A percentile compares a stretch with the other conserved stretches of the same genome.
These are phyloP conservation scores for Penicillium tannophilum DNA, from an alignment of 495 filamentous ascomycete genomes.

Conservation along the genomic window DNA sequence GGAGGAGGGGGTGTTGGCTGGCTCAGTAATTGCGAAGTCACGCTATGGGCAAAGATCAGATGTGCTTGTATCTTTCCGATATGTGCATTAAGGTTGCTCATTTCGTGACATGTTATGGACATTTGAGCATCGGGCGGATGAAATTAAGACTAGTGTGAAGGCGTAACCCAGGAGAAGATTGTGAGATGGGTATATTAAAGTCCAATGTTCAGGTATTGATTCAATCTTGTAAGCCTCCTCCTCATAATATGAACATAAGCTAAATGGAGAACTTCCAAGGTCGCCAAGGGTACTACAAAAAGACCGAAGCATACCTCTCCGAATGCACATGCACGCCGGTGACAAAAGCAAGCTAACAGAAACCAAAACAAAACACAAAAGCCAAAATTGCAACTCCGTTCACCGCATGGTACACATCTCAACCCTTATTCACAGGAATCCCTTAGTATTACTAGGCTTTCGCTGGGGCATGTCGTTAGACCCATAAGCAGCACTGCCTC, in stretches of 20 bases:
- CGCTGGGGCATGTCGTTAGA: slow-evolving; percentile 44
- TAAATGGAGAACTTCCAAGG: slow-evolving; percentile 10
- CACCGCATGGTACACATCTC: slow-evolving; percentile 21
- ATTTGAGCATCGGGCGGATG: too few species aligned
- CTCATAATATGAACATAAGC: slow-evolving; percentile 23
- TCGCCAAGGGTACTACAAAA: slow-evolving; percentile 5
- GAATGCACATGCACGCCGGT: slow-evolving; percentile 27
- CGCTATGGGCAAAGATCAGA: neutral
- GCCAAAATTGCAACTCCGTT: slow-evolving; percentile 19
- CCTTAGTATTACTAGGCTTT: slow-evolving; percentile 53
- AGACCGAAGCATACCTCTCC: slow-evolving; percentile 17
- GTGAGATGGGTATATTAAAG: neutral
- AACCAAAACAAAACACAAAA: slow-evolving; percentile 14
- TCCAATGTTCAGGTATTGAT: neutral
- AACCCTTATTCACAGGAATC: slow-evolving; percentile 44
- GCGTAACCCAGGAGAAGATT: neutral
- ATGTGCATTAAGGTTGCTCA: slow-evolving; percentile 7
- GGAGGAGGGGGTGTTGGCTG: slow-evolving; percentile 9
- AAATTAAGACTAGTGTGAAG: too few species aligned
- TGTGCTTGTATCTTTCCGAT: slow-evolving; percentile 12
- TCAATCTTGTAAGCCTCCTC: slow-evolving; percentile 8
- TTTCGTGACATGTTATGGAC: too few species aligned
- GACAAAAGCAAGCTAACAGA: slow-evolving; percentile 13
- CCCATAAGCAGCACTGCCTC: slow-evolving; percentile 42
- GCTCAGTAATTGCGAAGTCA: slow-evolving; percentile 6